Evolutionary conservation across 495 filamentous ascomycete genomes (phyloP).

Genomic region (Barbatosphaeria neglecta): DNA sequence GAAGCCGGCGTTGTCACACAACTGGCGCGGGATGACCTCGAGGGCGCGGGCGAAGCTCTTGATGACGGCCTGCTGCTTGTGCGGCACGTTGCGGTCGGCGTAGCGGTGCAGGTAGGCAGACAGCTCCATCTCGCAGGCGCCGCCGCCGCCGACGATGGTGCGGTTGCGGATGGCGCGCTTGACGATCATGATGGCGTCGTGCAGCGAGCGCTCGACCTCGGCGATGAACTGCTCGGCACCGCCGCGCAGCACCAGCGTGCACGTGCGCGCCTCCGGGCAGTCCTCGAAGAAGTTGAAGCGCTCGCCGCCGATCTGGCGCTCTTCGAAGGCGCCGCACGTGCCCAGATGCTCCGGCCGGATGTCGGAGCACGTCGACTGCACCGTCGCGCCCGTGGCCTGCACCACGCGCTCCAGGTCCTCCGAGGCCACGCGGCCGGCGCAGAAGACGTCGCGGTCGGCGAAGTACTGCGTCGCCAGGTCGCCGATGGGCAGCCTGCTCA

Average conservation of each 20-base stretch:
- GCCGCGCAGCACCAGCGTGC: slow-evolving; percentile 87
- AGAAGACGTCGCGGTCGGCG: slow-evolving; percentile 96
- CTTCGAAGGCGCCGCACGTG: slow-evolving; percentile 82
- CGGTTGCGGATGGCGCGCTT: slow-evolving; percentile 92
- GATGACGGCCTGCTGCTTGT: slow-evolving; percentile 95
- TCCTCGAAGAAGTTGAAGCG: slow-evolving; percentile 97
- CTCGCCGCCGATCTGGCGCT: slow-evolving; percentile 93
- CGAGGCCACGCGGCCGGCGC: slow-evolving; percentile 82
- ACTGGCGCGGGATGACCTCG: slow-evolving; percentile 89
- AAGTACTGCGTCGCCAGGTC: slow-evolving; percentile 98
- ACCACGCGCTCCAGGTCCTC: slow-evolving; percentile 95
- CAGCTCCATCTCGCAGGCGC: slow-evolving; percentile 93
- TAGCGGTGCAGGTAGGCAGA: slow-evolving; percentile 84
- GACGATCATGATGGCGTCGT: slow-evolving; percentile 99
- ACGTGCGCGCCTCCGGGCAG: slow-evolving; percentile 90
- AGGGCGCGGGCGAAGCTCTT: slow-evolving; percentile 96
- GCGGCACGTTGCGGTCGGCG: slow-evolving; percentile 79
- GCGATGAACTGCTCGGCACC: slow-evolving; percentile 99
- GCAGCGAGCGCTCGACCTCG: slow-evolving; percentile 90
- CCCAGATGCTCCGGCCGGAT: slow-evolving; percentile 83
- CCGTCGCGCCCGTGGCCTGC: slow-evolving; percentile 81
- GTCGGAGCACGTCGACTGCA: slow-evolving; percentile 95
- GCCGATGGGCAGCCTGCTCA: slow-evolving; percentile 94
- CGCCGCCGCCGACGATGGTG: slow-evolving; percentile 88
- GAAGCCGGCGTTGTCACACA: slow-evolving; percentile 97